phyloP scores from a whole-genome alignment of 441 rosid genomes.

The Gossypium davidsonii region DNA sequence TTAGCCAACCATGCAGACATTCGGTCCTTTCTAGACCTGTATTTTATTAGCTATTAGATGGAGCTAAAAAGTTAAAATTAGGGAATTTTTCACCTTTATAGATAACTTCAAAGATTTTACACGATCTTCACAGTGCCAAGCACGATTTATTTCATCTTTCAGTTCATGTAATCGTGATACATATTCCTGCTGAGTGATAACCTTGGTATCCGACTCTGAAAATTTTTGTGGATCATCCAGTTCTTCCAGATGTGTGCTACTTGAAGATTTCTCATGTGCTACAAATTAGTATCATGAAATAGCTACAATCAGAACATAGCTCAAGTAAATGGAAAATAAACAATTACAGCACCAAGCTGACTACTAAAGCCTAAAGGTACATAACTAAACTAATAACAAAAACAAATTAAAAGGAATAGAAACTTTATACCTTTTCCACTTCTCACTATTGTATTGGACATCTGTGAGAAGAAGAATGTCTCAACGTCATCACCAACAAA shows the following conservation, averaged over 20 bases:
- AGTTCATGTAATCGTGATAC: slow-evolving; percentile 62
- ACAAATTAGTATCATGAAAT: slow-evolving; percentile 18
- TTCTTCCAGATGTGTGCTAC: slow-evolving; percentile 41
- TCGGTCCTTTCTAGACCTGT: not conserved
- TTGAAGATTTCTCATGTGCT: slow-evolving; percentile 41
- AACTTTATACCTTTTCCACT: slow-evolving; percentile 47
- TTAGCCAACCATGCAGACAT: not conserved
- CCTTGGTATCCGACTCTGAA: slow-evolving; percentile 42
- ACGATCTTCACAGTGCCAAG: slow-evolving; percentile 80
- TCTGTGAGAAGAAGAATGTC: slow-evolving; percentile 32
- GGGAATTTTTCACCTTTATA: slow-evolving; percentile 49
- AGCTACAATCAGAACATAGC: slow-evolving; percentile 16
- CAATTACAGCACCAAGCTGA: not conserved
- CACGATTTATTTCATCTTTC: slow-evolving; percentile 63
- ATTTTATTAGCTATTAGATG: slow-evolving; percentile 5
- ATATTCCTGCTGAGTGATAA: slow-evolving; percentile 67
- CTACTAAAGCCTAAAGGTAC: not conserved
- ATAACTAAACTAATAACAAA: not conserved
- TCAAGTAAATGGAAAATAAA: slow-evolving; percentile 3
- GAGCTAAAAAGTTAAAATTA: not conserved
- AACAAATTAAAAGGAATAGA: slow-evolving; percentile 5
- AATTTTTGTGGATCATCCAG: slow-evolving; percentile 44
- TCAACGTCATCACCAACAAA: slow-evolving; percentile 7
- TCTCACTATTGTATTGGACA: slow-evolving; percentile 56
- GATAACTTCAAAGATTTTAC: slow-evolving; percentile 69